Conservation (phyloP, 257 asterid genomes). For the Jacaranda copaia region DNA sequence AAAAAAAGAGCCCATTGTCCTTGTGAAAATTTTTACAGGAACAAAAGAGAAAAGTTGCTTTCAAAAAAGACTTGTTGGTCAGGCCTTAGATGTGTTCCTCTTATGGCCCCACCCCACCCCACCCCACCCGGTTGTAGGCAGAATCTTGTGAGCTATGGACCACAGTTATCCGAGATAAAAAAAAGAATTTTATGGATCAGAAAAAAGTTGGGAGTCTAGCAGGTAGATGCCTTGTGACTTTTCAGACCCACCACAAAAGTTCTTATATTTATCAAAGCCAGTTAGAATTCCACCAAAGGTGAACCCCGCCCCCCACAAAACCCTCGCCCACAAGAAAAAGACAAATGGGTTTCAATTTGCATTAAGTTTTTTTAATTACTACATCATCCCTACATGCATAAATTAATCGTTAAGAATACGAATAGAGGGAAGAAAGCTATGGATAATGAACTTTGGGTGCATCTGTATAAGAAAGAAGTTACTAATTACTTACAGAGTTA, state of each 20-base stretch:
- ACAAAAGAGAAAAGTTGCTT: too few species aligned
- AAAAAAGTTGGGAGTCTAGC: conserved; percentile 18
- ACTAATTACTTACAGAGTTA: too few species aligned
- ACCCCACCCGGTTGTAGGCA: not conserved
- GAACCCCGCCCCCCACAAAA: not conserved
- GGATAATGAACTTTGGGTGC: too few species aligned
- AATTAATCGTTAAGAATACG: too few species aligned
- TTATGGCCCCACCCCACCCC: too few species aligned
- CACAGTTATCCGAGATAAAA: conserved; percentile 11
- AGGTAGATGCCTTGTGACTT: conserved; percentile 49
- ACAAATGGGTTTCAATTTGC: not conserved
- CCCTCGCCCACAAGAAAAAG: not conserved
- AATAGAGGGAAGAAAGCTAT: too few species aligned
- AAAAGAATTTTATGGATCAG: not conserved
- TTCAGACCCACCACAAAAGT: conserved; percentile 49
- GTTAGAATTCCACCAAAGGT: conserved; percentile 5
- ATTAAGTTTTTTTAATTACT: not conserved
- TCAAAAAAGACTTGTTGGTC: too few species aligned
- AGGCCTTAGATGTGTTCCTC: not conserved
- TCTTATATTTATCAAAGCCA: conserved; percentile 34
- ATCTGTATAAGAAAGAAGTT: too few species aligned
- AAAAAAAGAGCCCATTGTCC: too few species aligned
- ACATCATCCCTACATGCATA: too few species aligned
- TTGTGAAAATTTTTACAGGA: too few species aligned
- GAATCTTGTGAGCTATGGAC: conserved; percentile 36